Percentiles rank a stretch among this genome's conserved stretches.
phyloP scores from a whole-genome alignment of 768 basidiomycete species.

The Calocybe indica region DNA sequence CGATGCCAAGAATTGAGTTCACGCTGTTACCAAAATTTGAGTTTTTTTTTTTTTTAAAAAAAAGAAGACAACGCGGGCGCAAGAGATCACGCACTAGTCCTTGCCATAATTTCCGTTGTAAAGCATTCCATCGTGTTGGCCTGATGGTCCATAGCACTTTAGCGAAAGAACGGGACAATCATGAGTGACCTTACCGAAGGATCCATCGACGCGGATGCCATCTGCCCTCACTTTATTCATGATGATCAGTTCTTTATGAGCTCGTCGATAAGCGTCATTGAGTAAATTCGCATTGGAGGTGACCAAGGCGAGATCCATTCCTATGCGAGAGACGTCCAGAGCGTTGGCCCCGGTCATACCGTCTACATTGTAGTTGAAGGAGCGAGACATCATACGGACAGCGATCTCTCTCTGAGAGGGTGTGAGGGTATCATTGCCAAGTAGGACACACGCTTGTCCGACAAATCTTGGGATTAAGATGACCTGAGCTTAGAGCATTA shows the following conservation, averaged over 20 bases:
- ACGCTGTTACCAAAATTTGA: constrained; percentile 27
- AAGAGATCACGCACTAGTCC: constrained; percentile 31
- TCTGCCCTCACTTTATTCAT: constrained; percentile 44
- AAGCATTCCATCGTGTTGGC: constrained; percentile 56
- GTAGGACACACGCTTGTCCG: constrained; percentile 41
- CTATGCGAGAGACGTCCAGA: constrained; percentile 55
- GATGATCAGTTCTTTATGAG: constrained; percentile 53
- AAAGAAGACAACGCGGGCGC: neutral
- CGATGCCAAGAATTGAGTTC: constrained; percentile 57
- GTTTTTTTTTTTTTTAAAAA: neutral
- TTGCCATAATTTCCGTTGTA: constrained; percentile 73
- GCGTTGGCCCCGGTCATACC: constrained; percentile 50
- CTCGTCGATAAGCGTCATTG: constrained; percentile 41
- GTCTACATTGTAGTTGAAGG: constrained; percentile 36
- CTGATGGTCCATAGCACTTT: constrained; percentile 23
- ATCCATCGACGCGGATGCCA: constrained; percentile 53
- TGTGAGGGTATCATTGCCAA: constrained; percentile 28
- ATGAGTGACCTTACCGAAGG: constrained; percentile 34
- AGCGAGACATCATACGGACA: constrained; percentile 33
- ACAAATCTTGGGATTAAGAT: constrained; percentile 47
- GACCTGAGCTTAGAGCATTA: constrained; percentile 22
- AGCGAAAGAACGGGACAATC: constrained; percentile 33
- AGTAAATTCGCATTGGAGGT: constrained; percentile 38
- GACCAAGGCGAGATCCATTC: constrained; percentile 46
- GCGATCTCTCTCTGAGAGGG: constrained; percentile 26